Evolutionary conservation across 2,329 filamentous ascomycete species (phyloP), one percentile per base, ranked within the genome.

Genomic region (Colletotrichum australisinense): DNA sequence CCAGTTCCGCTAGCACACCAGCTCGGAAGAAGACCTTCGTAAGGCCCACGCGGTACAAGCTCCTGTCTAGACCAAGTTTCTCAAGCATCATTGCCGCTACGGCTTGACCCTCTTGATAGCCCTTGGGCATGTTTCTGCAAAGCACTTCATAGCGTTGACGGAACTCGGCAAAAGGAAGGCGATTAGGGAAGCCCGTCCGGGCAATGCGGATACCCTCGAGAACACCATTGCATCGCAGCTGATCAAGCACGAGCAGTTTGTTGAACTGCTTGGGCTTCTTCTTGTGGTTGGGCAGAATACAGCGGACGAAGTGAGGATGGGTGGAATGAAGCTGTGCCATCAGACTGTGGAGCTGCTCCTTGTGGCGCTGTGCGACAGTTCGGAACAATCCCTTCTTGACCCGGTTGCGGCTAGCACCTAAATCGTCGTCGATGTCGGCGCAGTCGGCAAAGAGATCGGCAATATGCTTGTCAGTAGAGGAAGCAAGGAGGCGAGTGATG

Each of bases 21-120:
- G 97, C 95, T 75, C 97, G 90, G 88, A 99, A 99, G 85, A 99
- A 99, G 14, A 99, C 96, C 83, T 99, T 99, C 28, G 95, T 98
- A 70, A 98, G 87, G 78, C 97, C 97, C 70, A 99, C 95, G 26
- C 97, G 93, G 82, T 97, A 99, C 75, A 97, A 90, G 12, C 94
- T 89, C 76, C 88, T 92, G 81, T 99, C 97, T 77, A 99, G 88
- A 22, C 92, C 92, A 56, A 99, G 90, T 82, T 94, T 95, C 78
- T 97, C 94, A 5, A 99, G 89, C 88, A 99, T 98, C 74, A 97
- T 89, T 26, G 90, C 91, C 22, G 95, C 94, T 1, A 93, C 95
- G 22, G 91, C 91, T 82, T 98, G 97, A 1, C 97, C 96, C 77
- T 98, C 97, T 3, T 98, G 85, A 76, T 98, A 97, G 0, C 94